These are phyloP conservation scores for Auricularia heimuer DNA, from an alignment of 768 basidiomycete genomes.

Conservation along the genomic window DNA sequence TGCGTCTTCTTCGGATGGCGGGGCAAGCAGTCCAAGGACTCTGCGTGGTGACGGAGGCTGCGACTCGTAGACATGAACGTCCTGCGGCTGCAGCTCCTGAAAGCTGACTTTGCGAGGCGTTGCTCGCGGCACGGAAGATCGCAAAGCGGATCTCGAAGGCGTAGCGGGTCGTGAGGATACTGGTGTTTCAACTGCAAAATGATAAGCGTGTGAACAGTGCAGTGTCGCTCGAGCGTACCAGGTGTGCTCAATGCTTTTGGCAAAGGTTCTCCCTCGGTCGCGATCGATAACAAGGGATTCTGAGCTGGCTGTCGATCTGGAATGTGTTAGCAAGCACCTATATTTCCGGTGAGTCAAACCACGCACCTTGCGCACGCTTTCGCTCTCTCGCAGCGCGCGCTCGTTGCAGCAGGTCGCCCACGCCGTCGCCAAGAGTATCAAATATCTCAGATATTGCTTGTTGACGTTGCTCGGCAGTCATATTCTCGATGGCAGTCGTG, in stretches of 20 bases:
- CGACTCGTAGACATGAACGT: slow-evolving; percentile 77
- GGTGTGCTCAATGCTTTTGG: too few species aligned
- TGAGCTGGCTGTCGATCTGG: too few species aligned
- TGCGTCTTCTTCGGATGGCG: slow-evolving; percentile 20
- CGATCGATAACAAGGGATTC: too few species aligned
- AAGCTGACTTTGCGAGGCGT: slow-evolving; percentile 50
- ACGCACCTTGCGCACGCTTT: slow-evolving; percentile 12
- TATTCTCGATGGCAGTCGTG: slow-evolving; percentile 36
- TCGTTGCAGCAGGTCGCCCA: slow-evolving; percentile 51
- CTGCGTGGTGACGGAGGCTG: slow-evolving; percentile 67
- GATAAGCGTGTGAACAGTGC: not conserved
- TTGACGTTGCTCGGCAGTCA: slow-evolving; percentile 64
- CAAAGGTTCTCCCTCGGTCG: too few species aligned
- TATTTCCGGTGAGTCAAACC: not conserved
- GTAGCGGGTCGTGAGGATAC: slow-evolving; percentile 2
- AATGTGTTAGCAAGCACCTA: too few species aligned
- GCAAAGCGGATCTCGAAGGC: slow-evolving; percentile 3
- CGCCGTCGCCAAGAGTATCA: slow-evolving; percentile 59
- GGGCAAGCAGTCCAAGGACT: slow-evolving; percentile 44
- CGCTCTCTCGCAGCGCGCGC: slow-evolving; percentile 40
- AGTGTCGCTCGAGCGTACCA: not conserved
- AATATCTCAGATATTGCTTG: slow-evolving; percentile 55
- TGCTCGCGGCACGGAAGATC: slow-evolving; percentile 3
- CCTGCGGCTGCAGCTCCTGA: slow-evolving; percentile 60
- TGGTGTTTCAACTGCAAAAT: not conserved